Base-by-base conservation (phyloP, 352 stramenopile genomes). In the Phytophthora pseudosyringae region DNA sequence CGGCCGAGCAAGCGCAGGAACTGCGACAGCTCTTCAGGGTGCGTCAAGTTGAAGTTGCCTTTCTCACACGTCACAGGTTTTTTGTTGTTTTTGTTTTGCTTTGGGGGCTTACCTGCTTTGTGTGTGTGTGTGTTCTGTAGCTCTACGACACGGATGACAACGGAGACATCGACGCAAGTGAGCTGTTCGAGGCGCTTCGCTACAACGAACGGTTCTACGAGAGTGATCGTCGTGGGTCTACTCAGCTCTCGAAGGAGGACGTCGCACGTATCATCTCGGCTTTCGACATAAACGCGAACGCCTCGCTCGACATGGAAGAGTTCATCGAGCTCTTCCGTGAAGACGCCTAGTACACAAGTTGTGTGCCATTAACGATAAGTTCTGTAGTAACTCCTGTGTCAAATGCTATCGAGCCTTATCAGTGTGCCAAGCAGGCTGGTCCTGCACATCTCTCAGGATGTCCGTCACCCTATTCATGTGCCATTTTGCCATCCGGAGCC, bases 281-380 rank as follows among this genome's bases (percentile, higher is more conserved):
- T 49, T 94, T 91, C 51, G 86, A 94, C 63, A 60, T 76, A 4
- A 84, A 94, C 57, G 82, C 83, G 45, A 94, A 90, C 61, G 75
- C 80, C 25, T 80, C 80, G 5, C 73, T 94, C 33, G 81, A 94
- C 67, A 67, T 94, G 9, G 28, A 80, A 56, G 83, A 94, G 64
- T 94, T 94, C 53, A 83, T 91, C 41, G 80, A 91, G 65, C 81
- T 94, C 38, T 92, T 94, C 52, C 75, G 82, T 11, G 86, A 92
- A 46, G 83, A 89, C 12, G 70, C 78, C 21, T 91, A 77, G 29
- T 11, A 35, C 3, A 12, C 21, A 21, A 21, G 21, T 21, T 21
- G 21, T 35, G 31, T 35, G 7, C 31, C 31, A 35, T 12, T 35
- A 35, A 11, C 31, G 31, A 35, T 59, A 54, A 21, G 21, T 21